Evolutionary conservation across 1,284 basidiomycete species (phyloP), one percentile per base, ranked within the genome.

Genomic region (Hemileia vastatrix): DNA sequence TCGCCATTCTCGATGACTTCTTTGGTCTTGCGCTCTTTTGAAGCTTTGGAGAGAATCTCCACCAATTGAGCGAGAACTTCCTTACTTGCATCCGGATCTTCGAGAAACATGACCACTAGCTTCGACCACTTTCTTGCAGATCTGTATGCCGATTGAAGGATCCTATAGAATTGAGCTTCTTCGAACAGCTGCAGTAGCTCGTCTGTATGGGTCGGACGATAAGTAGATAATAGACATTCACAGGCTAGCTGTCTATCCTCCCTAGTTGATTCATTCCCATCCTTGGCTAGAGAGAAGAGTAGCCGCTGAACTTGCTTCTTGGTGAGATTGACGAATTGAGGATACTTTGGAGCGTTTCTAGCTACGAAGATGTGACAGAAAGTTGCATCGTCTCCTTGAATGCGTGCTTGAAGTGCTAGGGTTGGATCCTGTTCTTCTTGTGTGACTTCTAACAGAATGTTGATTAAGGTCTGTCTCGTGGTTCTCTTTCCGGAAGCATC

Each of bases 341-440:
- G 85, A 76, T 97, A 98, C 78, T 97, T 98, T 0, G 95, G 90
- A 11, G 94, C 83, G 74, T 97, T 98, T 63, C 93, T 86, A 1
- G 95, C 89, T 64, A 96, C 83, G 76, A 98, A 98, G 67, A 98
- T 95, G 73, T 92, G 84, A 54, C 93, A 81, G 75, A 98, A 90
- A 2, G 87, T 90, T 56, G 80, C 78, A 71, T 88, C 89, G 40
- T 80, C 77, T 3, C 82, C 77, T 8, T 86, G 70, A n/a, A n/a
- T 18, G 11, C 15, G 43, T 13, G 9, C 24, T 18, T 21, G n/a
- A 33, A 11, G n/a, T 19, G 4, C 32, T 24, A 43, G 23, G 56
- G 21, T 43, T 5, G 15, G n/a, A 1, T 15, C 11, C 13, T 15
- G 11, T 19, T n/a, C n/a, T n/a, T n/a, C n/a, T n/a, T n/a, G n/a